Evolutionary conservation across 2,329 filamentous ascomycete genomes (phyloP).

Genomic region (Bipolaris victoriae): DNA sequence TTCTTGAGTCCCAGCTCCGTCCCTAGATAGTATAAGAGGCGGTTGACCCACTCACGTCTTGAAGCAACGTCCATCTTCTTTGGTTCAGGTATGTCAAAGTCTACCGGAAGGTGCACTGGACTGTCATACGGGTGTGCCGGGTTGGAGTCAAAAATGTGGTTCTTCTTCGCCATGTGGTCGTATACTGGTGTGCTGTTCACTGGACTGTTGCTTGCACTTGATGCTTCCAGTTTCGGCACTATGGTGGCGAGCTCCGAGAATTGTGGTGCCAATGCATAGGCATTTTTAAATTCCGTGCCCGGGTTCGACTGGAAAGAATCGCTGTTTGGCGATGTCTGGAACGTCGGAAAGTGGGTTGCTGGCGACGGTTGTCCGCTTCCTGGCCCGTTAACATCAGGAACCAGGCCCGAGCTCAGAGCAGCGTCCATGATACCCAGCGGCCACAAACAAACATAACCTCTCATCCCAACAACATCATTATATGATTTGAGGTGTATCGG

Average conservation of each 20-base stretch:
- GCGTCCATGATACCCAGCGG: conserved; percentile 36
- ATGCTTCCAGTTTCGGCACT: neutral
- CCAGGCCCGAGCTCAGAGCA: conserved; percentile 31
- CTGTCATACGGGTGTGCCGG: conserved; percentile 30
- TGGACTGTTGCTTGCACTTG: neutral
- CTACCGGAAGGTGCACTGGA: conserved; percentile 14
- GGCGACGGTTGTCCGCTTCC: conserved; percentile 6
- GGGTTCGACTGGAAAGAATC: conserved; percentile 10
- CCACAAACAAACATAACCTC: conserved; percentile 39
- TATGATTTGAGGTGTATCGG: conserved; percentile 30
- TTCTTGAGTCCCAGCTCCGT: conserved; percentile 37
- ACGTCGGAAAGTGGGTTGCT: neutral
- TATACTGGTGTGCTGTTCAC: neutral
- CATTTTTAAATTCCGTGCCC: neutral
- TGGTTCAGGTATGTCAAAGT: conserved; percentile 16
- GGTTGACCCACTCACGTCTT: conserved; percentile 35
- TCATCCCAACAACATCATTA: conserved; percentile 34
- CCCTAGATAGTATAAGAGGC: conserved; percentile 32
- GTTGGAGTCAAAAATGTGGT: conserved; percentile 30
- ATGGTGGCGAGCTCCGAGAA: conserved; percentile 10
- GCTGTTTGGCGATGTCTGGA: neutral
- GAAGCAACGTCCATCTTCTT: conserved; percentile 30
- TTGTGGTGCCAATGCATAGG: conserved; percentile 10
- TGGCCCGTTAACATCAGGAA: conserved; percentile 29
- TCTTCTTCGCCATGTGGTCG: conserved; percentile 7